Conservation (phyloP, 2,329 filamentous ascomycete species). For the Aspergillus pseudonomiae region DNA sequence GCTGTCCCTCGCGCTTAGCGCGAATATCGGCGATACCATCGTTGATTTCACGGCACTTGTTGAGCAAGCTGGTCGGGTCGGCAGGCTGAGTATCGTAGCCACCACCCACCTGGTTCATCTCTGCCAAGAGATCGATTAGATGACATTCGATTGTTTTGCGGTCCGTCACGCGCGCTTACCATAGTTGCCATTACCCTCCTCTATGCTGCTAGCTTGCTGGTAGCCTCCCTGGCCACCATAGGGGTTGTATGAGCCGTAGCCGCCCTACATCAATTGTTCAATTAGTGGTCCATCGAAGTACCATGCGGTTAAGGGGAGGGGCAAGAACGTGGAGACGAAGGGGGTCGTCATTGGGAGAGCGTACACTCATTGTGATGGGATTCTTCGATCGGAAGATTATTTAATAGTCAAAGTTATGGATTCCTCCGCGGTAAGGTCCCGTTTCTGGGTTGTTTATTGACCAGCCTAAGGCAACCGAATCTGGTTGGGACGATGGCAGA, state of each 20-base stretch:
- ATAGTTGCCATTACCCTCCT: slow-evolving; percentile 41
- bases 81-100: slow-evolving; percentile 29
- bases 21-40: slow-evolving; percentile 75
- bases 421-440: neutral
- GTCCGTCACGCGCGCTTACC: slow-evolving; percentile 26
- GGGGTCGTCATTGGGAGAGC: slow-evolving; percentile 3
- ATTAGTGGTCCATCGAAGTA: slow-evolving; percentile 24
- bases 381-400: neutral
- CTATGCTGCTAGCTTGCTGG: slow-evolving; percentile 31
- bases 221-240: slow-evolving; percentile 35
- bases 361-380: slow-evolving; percentile 22
- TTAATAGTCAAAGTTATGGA: neutral
- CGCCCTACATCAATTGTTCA: slow-evolving; percentile 24
- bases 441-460: neutral
- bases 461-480: neutral
- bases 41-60: slow-evolving; percentile 82
- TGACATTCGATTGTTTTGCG: neutral
- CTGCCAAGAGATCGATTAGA: slow-evolving; percentile 31
- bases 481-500: neutral
- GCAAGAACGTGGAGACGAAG: neutral
- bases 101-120: slow-evolving; percentile 45
- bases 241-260: slow-evolving; percentile 58
- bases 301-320: slow-evolving; percentile 7
- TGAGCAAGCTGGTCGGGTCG: slow-evolving; percentile 77
- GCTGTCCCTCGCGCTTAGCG: slow-evolving; percentile 52